Evolutionary conservation across 129 eudicot genomes (phyloP).

Genomic region (Centrapalus pauciflorus): DNA sequence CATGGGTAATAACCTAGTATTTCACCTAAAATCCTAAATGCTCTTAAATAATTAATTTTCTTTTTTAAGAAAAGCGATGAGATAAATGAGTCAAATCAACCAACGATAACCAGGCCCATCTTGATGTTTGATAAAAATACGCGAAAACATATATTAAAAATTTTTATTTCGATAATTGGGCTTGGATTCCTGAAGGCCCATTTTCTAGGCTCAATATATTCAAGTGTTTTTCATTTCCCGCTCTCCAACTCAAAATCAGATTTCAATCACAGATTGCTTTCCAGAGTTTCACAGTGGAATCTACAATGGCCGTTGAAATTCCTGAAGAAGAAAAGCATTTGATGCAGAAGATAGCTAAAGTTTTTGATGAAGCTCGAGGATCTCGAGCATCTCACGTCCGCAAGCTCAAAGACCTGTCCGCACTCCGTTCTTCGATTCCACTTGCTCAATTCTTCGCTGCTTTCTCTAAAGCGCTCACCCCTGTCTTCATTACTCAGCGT

Average conservation of each 20-base stretch:
- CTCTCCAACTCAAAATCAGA: slow-evolving; percentile 10
- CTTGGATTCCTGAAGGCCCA: too few relatives aligned
- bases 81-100: too few relatives aligned
- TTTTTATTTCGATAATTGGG: too few relatives aligned
- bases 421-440: slow-evolving; percentile 45
- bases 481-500: slow-evolving; percentile 66
- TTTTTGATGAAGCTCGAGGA: slow-evolving; percentile 55
- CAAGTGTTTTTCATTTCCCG: slow-evolving; percentile 27
- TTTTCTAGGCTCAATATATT: slow-evolving; percentile 6
- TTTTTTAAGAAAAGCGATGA: too few relatives aligned
- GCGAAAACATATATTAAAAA: too few relatives aligned
- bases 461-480: slow-evolving; percentile 59
- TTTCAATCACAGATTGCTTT: background rate
- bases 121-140: too few relatives aligned
- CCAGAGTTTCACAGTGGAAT: too few relatives aligned
- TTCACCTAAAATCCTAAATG: too few relatives aligned
- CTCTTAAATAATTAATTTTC: too few relatives aligned
- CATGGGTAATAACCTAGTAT: too few relatives aligned
- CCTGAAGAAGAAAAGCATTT: slow-evolving; percentile 34
- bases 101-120: too few relatives aligned
- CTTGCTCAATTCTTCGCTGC: slow-evolving; percentile 43
- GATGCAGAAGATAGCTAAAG: slow-evolving; percentile 39
- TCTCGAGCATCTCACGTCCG: slow-evolving; percentile 82
- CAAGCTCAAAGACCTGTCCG: slow-evolving; percentile 73
- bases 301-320: slow-evolving; percentile 31